phyloP scores from a whole-genome alignment of 2,329 filamentous ascomycete genomes.

The Fusarium zealandicum region DNA sequence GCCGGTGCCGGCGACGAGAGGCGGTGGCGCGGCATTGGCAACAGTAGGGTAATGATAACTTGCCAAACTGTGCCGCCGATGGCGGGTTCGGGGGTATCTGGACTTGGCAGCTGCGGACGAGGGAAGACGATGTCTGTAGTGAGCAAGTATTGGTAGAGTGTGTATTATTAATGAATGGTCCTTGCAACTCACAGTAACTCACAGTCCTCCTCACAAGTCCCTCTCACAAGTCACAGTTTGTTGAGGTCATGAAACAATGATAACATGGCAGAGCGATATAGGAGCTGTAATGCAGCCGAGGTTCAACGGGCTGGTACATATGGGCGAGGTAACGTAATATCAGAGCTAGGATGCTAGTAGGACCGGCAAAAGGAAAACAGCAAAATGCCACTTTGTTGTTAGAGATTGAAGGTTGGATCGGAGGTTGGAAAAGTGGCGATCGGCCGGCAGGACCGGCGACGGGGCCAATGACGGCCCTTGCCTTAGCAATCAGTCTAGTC shows the following conservation, averaged over 20 bases:
- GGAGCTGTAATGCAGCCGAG: too few species aligned
- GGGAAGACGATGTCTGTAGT: neutral
- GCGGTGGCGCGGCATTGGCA: constrained; percentile 9
- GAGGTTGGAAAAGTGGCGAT: constrained; percentile 39
- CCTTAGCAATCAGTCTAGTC: constrained; percentile 45
- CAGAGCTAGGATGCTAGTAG: too few species aligned
- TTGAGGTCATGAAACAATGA: too few species aligned
- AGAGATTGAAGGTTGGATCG: constrained; percentile 30
- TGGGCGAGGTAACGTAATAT: too few species aligned
- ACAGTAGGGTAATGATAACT: constrained; percentile 3
- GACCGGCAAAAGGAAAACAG: too few species aligned
- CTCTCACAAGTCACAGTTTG: too few species aligned
- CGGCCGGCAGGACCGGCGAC: constrained; percentile 23
- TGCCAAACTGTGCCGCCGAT: constrained; percentile 24
- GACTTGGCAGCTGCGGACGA: constrained; percentile 9
- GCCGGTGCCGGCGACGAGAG: constrained; percentile 36
- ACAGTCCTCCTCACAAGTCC: too few species aligned
- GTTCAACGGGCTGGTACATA: too few species aligned
- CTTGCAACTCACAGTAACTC: too few species aligned
- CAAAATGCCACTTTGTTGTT: neutral
- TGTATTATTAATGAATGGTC: too few species aligned
- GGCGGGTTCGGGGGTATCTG: constrained; percentile 29
- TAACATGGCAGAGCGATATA: too few species aligned
- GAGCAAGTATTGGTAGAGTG: too few species aligned
- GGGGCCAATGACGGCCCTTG: constrained; percentile 33